Conservation (phyloP, 805 yeast genomes). For the Schwanniomyces pseudopolymorphus region DNA sequence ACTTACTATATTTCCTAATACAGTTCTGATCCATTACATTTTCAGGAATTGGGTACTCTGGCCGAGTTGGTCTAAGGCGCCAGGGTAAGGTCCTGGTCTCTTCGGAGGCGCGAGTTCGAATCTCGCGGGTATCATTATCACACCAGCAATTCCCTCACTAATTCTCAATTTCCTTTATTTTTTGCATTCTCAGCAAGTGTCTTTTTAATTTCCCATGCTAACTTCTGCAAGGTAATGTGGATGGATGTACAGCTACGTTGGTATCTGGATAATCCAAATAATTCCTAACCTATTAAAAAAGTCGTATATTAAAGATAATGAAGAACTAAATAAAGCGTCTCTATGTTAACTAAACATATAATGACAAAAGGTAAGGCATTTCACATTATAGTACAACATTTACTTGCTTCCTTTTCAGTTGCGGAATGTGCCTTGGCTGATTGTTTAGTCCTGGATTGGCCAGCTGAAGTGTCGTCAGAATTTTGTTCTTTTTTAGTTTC, state of each 20-base stretch:
- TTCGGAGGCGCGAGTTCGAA: constrained; percentile 48
- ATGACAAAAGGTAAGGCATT: not conserved
- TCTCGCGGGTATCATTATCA: constrained; percentile 42
- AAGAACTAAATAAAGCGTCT: constrained; percentile 1
- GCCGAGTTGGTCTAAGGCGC: constrained; percentile 48
- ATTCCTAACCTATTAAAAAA: not conserved
- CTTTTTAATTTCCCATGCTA: too few relatives aligned
- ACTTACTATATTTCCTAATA: too few relatives aligned
- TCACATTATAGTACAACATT: constrained; percentile 33
- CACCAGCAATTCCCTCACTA: constrained; percentile 35
- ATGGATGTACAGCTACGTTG: too few relatives aligned
- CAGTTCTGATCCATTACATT: too few relatives aligned
- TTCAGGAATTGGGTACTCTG: constrained; percentile 42
- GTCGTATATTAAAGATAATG: not conserved
- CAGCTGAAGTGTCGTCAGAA: constrained; percentile 3
- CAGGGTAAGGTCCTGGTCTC: constrained; percentile 49
- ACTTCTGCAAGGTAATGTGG: too few relatives aligned
- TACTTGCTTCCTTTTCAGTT: constrained; percentile 11
- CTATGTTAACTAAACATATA: not conserved
- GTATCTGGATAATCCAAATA: too few relatives aligned
- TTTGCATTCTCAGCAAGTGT: not conserved
- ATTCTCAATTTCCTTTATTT: constrained; percentile 12
- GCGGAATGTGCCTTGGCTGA: constrained; percentile 14
- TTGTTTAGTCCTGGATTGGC: constrained; percentile 6
- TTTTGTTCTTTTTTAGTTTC: constrained; percentile 5